These are phyloP conservation scores for Carex parvula DNA, from an alignment of 176 grass and related monocot genomes.

Conservation along the genomic window DNA sequence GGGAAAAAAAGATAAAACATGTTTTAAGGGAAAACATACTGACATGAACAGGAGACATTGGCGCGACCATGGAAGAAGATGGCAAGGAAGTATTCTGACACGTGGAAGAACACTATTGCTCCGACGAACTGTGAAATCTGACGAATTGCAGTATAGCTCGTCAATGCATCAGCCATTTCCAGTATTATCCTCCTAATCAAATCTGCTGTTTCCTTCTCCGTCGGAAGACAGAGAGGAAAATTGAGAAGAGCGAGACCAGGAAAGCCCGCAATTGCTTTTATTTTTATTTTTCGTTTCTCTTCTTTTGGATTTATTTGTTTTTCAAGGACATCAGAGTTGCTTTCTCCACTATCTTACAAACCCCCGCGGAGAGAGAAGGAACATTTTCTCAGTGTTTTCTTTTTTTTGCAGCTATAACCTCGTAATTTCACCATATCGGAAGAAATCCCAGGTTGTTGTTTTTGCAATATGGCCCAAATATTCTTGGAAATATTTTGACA, in stretches of 20 bases:
- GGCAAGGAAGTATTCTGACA: slow-evolving; percentile 74
- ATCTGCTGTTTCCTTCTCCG: slow-evolving; percentile 4
- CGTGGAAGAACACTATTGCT: slow-evolving; percentile 67
- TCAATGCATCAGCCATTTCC: slow-evolving; percentile 19
- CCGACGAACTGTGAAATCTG: slow-evolving; percentile 59
- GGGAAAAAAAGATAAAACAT: not conserved
- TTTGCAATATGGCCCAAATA: too few relatives aligned
- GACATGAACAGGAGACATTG: slow-evolving; percentile 63
- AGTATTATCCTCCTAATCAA: not conserved
- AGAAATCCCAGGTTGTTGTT: not conserved
- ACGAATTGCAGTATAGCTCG: slow-evolving; percentile 21
- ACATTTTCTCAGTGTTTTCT: not conserved
- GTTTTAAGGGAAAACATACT: not conserved
- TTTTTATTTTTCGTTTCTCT: not conserved
- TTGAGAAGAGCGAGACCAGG: not conserved
- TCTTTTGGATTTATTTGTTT: not conserved
- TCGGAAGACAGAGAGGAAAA: not conserved
- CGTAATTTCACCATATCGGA: not conserved
- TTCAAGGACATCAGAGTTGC: not conserved
- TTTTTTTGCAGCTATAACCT: not conserved
- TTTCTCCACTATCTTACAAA: not conserved
- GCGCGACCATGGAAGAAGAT: slow-evolving; percentile 51
- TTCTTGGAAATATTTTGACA: not conserved
- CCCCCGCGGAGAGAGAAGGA: not conserved
- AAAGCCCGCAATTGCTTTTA: not conserved